These are phyloP conservation scores for Suillus tomentosus DNA, from an alignment of 768 basidiomycete species.

Conservation along the genomic window DNA sequence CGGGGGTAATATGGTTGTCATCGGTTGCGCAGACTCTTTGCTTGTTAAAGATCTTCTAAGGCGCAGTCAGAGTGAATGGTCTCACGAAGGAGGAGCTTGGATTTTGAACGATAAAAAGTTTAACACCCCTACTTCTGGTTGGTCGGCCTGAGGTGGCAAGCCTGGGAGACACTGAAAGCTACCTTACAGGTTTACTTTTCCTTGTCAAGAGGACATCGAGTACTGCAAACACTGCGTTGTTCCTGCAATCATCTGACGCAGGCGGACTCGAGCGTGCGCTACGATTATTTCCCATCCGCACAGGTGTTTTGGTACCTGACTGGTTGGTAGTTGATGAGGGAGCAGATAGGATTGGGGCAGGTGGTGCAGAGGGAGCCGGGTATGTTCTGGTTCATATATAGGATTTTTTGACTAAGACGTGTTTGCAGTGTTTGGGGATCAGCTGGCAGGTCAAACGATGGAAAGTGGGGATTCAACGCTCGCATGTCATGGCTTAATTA, in stretches of 20 bases:
- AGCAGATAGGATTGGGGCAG: conserved; percentile 63
- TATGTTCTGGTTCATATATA: conserved; percentile 35
- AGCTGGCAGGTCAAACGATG: conserved; percentile 15
- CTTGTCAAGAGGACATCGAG: conserved; percentile 16
- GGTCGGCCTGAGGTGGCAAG: not conserved
- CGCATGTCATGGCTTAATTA: conserved; percentile 52
- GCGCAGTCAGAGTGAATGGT: conserved; percentile 18
- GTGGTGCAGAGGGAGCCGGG: conserved; percentile 79
- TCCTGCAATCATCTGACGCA: conserved; percentile 60
- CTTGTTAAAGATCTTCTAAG: conserved; percentile 38
- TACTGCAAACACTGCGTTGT: conserved; percentile 42
- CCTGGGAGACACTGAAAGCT: conserved; percentile 15
- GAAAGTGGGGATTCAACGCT: conserved; percentile 48
- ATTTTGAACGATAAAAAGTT: conserved; percentile 19
- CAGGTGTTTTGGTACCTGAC: conserved; percentile 74
- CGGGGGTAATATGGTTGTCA: conserved; percentile 58
- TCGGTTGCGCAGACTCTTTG: conserved; percentile 45
- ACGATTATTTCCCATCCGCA: conserved; percentile 82
- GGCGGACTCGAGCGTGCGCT: conserved; percentile 65
- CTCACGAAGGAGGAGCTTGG: conserved; percentile 24
- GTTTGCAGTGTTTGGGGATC: conserved; percentile 33
- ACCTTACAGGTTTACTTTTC: conserved; percentile 52
- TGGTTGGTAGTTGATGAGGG: conserved; percentile 66
- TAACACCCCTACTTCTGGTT: conserved; percentile 25
- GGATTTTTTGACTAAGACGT: conserved; percentile 13